Conservation (phyloP, 129 eudicot genomes). For the Chrysanthemum makinoi region DNA sequence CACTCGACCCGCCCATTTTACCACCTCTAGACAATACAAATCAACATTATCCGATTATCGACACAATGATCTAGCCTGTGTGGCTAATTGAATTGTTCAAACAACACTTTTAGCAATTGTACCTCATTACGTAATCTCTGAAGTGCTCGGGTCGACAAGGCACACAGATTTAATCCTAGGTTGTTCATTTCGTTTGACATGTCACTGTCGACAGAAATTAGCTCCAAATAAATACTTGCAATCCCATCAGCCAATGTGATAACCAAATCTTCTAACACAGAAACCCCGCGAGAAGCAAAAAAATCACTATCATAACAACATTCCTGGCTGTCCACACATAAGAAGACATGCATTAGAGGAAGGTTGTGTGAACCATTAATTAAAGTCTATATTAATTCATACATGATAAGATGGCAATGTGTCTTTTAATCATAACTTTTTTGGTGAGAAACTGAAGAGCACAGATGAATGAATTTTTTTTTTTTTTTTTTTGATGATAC, state of each 20-base stretch:
- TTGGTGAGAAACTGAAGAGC: background rate
- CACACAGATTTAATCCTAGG: conserved; percentile 52
- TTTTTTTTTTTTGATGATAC: no score
- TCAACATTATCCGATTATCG: background rate
- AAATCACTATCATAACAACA: conserved; percentile 55
- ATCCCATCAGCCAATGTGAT: conserved; percentile 84
- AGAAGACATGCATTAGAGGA: conserved; percentile 16
- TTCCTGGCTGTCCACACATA: conserved; percentile 48
- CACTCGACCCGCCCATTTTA: background rate
- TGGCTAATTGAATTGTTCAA: background rate
- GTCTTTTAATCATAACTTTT: background rate
- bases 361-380: conserved; percentile 1
- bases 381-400: background rate
- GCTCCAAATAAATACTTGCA: conserved; percentile 91
- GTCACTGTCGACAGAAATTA: conserved; percentile 90
- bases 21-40: background rate
- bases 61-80: background rate
- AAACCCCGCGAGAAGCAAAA: conserved; percentile 54
- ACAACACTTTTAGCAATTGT: background rate
- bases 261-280: conserved; percentile 87
- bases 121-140: conserved; percentile 97
- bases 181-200: conserved; percentile 67
- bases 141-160: conserved; percentile 89
- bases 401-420: conserved; percentile 4
- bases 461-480: background rate